A percentile compares a stretch with the other conserved stretches of the same genome.
phyloP scores from a whole-genome alignment of 75 land plant genomes.

The Pinus albicaulis region DNA sequence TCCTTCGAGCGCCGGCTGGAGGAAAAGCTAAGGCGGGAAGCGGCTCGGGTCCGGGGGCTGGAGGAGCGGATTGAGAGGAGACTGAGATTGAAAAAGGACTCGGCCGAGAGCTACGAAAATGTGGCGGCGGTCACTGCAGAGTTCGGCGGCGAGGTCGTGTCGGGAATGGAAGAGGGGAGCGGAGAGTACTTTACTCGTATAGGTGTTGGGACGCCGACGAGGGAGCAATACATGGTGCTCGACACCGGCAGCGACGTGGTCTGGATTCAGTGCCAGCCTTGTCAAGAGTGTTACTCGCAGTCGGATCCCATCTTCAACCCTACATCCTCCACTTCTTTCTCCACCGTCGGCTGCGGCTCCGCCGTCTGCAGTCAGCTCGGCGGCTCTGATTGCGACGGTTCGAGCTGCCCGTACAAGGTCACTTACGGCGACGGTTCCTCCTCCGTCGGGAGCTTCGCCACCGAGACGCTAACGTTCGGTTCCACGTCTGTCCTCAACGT shows the following conservation, averaged over 20 bases:
- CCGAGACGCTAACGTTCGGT: constrained; percentile 78
- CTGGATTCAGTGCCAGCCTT: constrained; percentile 90
- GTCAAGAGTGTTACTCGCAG: constrained; percentile 70
- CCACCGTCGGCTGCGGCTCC: constrained; percentile 50
- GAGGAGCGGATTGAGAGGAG: too few relatives aligned
- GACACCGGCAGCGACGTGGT: constrained; percentile 85
- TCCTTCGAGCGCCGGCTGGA: not conserved
- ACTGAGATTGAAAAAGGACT: constrained; percentile 4
- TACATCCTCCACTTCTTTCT: constrained; percentile 52
- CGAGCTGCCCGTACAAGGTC: constrained; percentile 64
- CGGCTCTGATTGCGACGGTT: constrained; percentile 26
- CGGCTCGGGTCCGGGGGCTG: constrained; percentile 6
- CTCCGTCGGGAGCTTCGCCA: constrained; percentile 67
- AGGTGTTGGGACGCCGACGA: constrained; percentile 74
- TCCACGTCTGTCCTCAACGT: constrained; percentile 31
- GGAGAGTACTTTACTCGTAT: constrained; percentile 81
- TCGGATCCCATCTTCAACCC: constrained; percentile 84
- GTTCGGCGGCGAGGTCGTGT: constrained; percentile 62
- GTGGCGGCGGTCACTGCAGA: constrained; percentile 12
- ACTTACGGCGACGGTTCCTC: constrained; percentile 91
- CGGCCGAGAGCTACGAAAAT: not conserved
- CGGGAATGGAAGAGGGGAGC: constrained; percentile 65
- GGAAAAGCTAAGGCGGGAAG: constrained; percentile 10
- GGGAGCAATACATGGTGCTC: constrained; percentile 53
- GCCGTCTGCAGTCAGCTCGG: constrained; percentile 48